These are phyloP conservation scores for Caryopteris hybrid DNA, from an alignment of 305 asterid genomes.

Conservation along the genomic window DNA sequence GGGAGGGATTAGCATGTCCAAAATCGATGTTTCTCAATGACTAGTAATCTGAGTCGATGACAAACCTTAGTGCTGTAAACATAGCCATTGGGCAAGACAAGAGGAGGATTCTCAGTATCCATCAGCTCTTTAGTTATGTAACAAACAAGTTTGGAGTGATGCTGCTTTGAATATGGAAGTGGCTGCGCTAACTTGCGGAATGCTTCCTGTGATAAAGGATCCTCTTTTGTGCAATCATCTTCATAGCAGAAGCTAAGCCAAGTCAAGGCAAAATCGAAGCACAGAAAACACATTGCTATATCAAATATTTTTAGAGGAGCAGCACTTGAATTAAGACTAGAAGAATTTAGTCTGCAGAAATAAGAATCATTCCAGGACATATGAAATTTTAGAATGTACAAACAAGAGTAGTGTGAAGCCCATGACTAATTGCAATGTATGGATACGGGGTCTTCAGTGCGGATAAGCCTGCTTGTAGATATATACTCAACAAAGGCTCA, in stretches of 20 bases:
- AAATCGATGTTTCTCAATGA: neutral
- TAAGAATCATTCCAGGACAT: neutral
- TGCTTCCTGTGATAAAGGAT: conserved; percentile 96
- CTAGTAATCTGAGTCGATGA: neutral
- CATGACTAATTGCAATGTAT: neutral
- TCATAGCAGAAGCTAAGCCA: conserved; percentile 72
- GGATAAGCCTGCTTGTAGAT: conserved; percentile 94
- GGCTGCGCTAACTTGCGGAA: conserved; percentile 86
- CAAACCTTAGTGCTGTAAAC: conserved; percentile 97
- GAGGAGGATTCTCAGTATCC: conserved; percentile 98
- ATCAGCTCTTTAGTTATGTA: conserved; percentile 83
- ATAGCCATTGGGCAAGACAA: conserved; percentile 92
- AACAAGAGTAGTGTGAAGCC: neutral
- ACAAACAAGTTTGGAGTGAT: conserved; percentile 93
- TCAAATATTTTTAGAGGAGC: neutral
- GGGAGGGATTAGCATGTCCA: neutral
- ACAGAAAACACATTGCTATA: neutral
- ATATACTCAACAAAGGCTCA: conserved; percentile 84
- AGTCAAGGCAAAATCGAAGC: conserved; percentile 49
- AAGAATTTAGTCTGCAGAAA: neutral
- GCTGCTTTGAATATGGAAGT: conserved; percentile 96
- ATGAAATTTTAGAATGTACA: conserved; percentile 5
- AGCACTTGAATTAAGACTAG: neutral
- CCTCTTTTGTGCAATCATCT: conserved; percentile 96
- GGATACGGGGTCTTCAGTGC: conserved; percentile 99